A percentile compares a stretch with the other conserved stretches of the same genome.
These are phyloP conservation scores for Populus trichocarpa DNA, from an alignment of 441 rosid species.

Conservation along the genomic window DNA sequence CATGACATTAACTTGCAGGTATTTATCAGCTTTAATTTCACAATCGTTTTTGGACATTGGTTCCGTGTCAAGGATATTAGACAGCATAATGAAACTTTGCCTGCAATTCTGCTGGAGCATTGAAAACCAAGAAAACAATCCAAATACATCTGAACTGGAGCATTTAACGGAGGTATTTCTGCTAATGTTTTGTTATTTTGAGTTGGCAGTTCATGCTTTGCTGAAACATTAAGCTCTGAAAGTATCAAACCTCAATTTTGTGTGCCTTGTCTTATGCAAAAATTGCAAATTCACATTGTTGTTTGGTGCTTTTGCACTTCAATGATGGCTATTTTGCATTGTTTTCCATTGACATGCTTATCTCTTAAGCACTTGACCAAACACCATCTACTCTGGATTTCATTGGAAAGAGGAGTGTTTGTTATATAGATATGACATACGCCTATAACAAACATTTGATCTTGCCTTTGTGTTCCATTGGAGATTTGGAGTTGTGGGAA, in stretches of 20 bases:
- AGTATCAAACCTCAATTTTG: background rate
- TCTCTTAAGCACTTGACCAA: background rate
- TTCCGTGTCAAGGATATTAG: constrained; percentile 90
- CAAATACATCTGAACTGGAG: constrained; percentile 76
- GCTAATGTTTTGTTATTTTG: background rate
- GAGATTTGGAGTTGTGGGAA: background rate
- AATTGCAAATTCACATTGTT: background rate
- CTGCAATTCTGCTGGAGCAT: constrained; percentile 97
- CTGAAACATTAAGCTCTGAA: background rate
- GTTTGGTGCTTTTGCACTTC: background rate
- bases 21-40: constrained; percentile 86
- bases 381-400: background rate
- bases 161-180: constrained; percentile 70
- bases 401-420: background rate
- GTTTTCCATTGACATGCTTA: background rate
- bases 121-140: constrained; percentile 82
- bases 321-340: background rate
- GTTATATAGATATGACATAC: background rate
- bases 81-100: constrained; percentile 94
- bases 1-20: constrained; percentile 44
- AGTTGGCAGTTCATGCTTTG: background rate
- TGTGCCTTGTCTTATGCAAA: background rate
- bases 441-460: background rate
- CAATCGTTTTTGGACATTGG: constrained; percentile 98
- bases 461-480: background rate